These are phyloP conservation scores for Allantophomopsis lycopodina DNA, from an alignment of 2,329 filamentous ascomycete genomes.

Conservation along the genomic window DNA sequence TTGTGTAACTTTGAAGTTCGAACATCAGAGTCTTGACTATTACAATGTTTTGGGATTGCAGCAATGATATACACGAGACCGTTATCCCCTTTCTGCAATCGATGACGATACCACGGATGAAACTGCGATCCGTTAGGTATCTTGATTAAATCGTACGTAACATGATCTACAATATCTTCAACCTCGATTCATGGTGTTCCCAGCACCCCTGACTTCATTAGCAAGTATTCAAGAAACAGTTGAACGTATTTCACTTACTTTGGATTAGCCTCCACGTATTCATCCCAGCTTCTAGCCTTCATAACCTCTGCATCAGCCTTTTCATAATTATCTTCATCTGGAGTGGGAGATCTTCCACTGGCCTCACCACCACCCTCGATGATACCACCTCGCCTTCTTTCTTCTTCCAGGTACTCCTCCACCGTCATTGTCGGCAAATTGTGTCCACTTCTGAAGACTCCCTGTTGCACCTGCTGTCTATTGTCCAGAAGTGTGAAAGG, in stretches of 20 bases:
- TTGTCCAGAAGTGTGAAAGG: conserved; percentile 79
- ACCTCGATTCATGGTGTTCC: conserved; percentile 74
- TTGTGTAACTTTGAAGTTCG: too few species aligned
- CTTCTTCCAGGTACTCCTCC: conserved; percentile 93
- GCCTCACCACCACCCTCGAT: conserved; percentile 81
- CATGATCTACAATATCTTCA: conserved; percentile 12
- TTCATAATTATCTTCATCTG: conserved; percentile 85
- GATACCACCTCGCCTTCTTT: conserved; percentile 70
- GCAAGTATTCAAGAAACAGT: conserved; percentile 1
- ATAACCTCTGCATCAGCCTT: conserved; percentile 79
- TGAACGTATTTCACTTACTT: conserved; percentile 25
- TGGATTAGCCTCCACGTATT: conserved; percentile 81
- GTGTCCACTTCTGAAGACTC: conserved; percentile 83
- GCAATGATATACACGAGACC: too few species aligned
- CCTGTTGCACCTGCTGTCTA: conserved; percentile 60
- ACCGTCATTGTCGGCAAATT: conserved; percentile 96
- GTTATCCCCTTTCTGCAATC: too few species aligned
- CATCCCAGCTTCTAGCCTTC: conserved; percentile 92
- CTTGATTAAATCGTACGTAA: too few species aligned
- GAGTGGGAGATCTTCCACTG: conserved; percentile 51
- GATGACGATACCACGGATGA: too few species aligned
- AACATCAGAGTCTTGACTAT: too few species aligned
- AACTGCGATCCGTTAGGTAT: too few species aligned
- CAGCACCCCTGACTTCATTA: conserved; percentile 34
- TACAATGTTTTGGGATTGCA: too few species aligned